A percentile compares a stretch with the other conserved stretches of the same genome.
These are phyloP conservation scores for Heterobasidion occidentale DNA, from an alignment of 1,284 basidiomycete genomes.

Conservation along the genomic window DNA sequence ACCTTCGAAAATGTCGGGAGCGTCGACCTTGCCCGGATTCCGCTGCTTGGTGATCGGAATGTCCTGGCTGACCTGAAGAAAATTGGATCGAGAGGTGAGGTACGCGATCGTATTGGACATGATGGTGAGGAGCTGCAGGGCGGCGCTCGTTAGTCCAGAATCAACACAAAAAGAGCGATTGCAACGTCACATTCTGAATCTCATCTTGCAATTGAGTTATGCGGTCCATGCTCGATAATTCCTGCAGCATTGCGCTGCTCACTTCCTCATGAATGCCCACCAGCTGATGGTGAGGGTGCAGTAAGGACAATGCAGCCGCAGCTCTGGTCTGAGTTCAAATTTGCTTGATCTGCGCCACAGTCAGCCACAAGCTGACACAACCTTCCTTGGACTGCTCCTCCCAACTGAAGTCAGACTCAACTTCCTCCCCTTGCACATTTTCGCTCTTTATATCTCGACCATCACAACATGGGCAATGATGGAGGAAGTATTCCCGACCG, in stretches of 20 bases:
- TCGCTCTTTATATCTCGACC: neutral
- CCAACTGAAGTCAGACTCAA: neutral
- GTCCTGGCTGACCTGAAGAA: conserved; percentile 62
- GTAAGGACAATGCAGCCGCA: neutral
- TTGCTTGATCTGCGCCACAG: too few species aligned
- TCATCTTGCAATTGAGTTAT: conserved; percentile 85
- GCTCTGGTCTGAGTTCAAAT: too few species aligned
- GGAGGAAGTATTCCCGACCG: conserved; percentile 83
- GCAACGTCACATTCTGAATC: conserved; percentile 59
- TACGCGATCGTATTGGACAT: conserved; percentile 75
- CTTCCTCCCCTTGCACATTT: neutral
- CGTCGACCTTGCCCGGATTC: conserved; percentile 60
- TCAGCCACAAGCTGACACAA: too few species aligned
- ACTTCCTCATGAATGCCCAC: neutral
- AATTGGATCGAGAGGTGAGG: conserved; percentile 64
- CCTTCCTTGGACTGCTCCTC: too few species aligned
- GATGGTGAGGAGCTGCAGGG: conserved; percentile 62
- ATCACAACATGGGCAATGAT: conserved; percentile 67
- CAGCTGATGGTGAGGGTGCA: neutral
- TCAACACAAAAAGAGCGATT: neutral
- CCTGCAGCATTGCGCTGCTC: conserved; percentile 72
- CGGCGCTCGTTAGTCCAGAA: neutral
- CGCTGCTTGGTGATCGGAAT: conserved; percentile 72
- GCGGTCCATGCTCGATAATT: conserved; percentile 82
- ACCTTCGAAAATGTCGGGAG: conserved; percentile 65